Percentiles rank a stretch among this genome's conserved stretches.
These are phyloP conservation scores for Vitis amurensis DNA, from an alignment of 164 flowering plant genomes.

Conservation along the genomic window DNA sequence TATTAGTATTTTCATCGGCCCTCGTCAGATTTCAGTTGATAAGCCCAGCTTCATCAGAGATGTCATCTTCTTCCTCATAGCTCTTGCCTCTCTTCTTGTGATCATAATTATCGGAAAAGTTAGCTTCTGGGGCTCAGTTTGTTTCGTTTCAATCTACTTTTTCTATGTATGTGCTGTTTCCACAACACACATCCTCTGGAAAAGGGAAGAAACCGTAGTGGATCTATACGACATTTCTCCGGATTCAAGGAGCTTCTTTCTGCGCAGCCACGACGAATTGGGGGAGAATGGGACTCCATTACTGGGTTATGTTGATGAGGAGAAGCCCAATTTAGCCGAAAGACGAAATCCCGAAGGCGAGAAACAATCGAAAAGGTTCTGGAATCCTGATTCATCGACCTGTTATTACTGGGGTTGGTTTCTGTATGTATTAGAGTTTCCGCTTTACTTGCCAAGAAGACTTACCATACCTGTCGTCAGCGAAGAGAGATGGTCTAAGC, in stretches of 20 bases:
- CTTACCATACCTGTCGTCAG: slow-evolving; percentile 50
- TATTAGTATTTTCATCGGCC: slow-evolving; percentile 33
- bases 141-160: slow-evolving; percentile 41
- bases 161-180: slow-evolving; percentile 41
- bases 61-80: slow-evolving; percentile 47
- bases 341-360: slow-evolving; percentile 3
- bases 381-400: slow-evolving; percentile 6
- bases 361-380: neutral
- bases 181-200: slow-evolving; percentile 21
- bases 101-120: slow-evolving; percentile 41
- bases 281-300: slow-evolving; percentile 29
- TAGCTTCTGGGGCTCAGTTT: slow-evolving; percentile 38
- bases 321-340: slow-evolving; percentile 20
- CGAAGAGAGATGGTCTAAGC: slow-evolving; percentile 56
- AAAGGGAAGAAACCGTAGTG: slow-evolving; percentile 9
- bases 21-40: slow-evolving; percentile 31
- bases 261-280: slow-evolving; percentile 8
- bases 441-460: slow-evolving; percentile 54
- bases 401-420: slow-evolving; percentile 16
- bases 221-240: neutral
- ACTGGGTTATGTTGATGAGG: slow-evolving; percentile 38
- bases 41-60: slow-evolving; percentile 55
- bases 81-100: slow-evolving; percentile 37
- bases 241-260: neutral
- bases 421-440: slow-evolving; percentile 36